Conservation (phyloP, 768 basidiomycete species). For the Boletus rubroflammeus region DNA sequence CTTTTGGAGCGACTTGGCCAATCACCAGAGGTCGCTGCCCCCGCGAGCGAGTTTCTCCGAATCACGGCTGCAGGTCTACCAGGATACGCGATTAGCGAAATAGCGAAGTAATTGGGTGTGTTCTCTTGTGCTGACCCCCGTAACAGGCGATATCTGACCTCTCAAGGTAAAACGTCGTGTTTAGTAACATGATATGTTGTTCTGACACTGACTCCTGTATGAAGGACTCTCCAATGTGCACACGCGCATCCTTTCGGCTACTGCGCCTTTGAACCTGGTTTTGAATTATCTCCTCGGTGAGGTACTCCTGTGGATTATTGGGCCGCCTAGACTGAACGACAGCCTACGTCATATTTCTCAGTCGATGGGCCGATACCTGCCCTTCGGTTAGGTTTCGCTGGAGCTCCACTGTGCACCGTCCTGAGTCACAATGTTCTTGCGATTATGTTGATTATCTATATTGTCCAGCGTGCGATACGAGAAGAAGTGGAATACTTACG, state of each 20-base stretch:
- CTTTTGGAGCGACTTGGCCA: conserved; percentile 37
- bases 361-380: conserved; percentile 26
- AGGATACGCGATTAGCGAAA: conserved; percentile 42
- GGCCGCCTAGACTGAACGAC: background rate
- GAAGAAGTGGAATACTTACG: conserved; percentile 17
- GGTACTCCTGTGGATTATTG: background rate
- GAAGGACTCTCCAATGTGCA: conserved; percentile 24
- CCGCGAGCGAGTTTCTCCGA: conserved; percentile 39
- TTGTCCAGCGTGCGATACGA: conserved; percentile 17
- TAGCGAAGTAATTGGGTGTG: conserved; percentile 32
- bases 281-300: conserved; percentile 28
- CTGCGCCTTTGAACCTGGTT: conserved; percentile 20
- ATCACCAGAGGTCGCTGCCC: conserved; percentile 37
- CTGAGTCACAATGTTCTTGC: conserved; percentile 26
- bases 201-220: background rate
- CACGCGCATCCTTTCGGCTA: conserved; percentile 20
- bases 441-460: conserved; percentile 19
- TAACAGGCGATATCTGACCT: conserved; percentile 18
- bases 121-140: conserved; percentile 2
- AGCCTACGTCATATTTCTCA: background rate
- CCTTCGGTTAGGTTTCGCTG: conserved; percentile 24
- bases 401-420: conserved; percentile 27
- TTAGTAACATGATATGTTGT: background rate
- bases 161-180: conserved; percentile 13
- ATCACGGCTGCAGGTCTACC: conserved; percentile 41